A percentile compares a stretch with the other conserved stretches of the same genome.
Evolutionary conservation across 768 basidiomycete genomes (phyloP).

Genomic region (Kwoniella botswanensis): DNA sequence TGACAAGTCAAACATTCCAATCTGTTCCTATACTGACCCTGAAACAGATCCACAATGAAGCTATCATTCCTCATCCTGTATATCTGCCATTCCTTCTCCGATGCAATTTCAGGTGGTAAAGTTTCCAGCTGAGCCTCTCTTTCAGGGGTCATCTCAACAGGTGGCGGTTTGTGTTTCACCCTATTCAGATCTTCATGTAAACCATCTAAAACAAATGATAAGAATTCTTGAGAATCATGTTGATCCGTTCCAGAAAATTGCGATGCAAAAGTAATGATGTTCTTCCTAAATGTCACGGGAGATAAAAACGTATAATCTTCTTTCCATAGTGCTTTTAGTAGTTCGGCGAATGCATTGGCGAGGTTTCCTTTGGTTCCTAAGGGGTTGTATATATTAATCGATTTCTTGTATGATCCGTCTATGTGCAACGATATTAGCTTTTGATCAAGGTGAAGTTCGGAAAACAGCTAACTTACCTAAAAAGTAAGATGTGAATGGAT

Average conservation of each 20-base stretch:
- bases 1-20: conserved; percentile 88
- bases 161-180: conserved; percentile 71
- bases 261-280: conserved; percentile 66
- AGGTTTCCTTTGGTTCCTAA: conserved; percentile 85
- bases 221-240: conserved; percentile 97
- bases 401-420: conserved; percentile 58
- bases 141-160: conserved; percentile 70
- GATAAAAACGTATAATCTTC: conserved; percentile 80
- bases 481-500: conserved; percentile 92
- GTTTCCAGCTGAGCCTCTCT: conserved; percentile 87
- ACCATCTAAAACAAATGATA: conserved; percentile 90
- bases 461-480: conserved; percentile 65
- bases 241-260: conserved; percentile 87
- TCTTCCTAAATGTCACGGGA: conserved; percentile 79
- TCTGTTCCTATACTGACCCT: conserved; percentile 91
- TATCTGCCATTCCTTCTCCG: conserved; percentile 88
- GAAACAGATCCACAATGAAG: conserved; percentile 94
- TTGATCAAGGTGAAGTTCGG: background rate
- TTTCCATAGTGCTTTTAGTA: conserved; percentile 86
- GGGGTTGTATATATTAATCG: conserved; percentile 79
- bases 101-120: conserved; percentile 82
- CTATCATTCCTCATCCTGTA: conserved; percentile 91
- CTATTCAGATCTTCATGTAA: conserved; percentile 88
- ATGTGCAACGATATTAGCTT: conserved; percentile 3
- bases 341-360: conserved; percentile 77